These are phyloP conservation scores for Thinopyrum elongatum DNA, from an alignment of 176 grass and related monocot species.

Conservation along the genomic window DNA sequence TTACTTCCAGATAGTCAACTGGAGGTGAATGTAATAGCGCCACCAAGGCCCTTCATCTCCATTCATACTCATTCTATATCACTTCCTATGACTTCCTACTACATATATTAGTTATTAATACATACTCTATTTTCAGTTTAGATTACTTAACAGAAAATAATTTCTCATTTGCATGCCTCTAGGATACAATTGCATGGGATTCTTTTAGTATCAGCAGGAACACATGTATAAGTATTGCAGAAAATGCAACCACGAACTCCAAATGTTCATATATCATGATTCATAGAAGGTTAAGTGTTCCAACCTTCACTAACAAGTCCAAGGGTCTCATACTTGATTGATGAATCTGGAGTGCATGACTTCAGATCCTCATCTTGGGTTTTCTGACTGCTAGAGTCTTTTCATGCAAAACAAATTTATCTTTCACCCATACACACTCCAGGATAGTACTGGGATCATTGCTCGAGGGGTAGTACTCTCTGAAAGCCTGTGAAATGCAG, in stretches of 20 bases:
- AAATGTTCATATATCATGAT: background rate
- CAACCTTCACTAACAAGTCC: slow-evolving; percentile 41
- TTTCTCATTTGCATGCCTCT: background rate
- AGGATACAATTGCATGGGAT: background rate
- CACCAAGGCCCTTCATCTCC: background rate
- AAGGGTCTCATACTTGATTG: slow-evolving; percentile 52
- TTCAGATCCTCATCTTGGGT: slow-evolving; percentile 30
- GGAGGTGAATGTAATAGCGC: background rate
- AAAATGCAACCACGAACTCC: slow-evolving; percentile 11
- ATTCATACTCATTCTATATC: background rate
- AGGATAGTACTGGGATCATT: slow-evolving; percentile 25
- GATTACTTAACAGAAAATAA: background rate
- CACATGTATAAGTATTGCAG: slow-evolving; percentile 1
- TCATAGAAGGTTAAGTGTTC: slow-evolving; percentile 1
- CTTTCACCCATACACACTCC: slow-evolving; percentile 63
- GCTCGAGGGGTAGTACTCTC: slow-evolving; percentile 58
- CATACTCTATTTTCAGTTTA: background rate
- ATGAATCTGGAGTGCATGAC: background rate
- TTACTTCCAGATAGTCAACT: background rate
- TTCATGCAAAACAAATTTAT: slow-evolving; percentile 72
- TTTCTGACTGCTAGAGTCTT: slow-evolving; percentile 21
- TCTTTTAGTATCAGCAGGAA: background rate
- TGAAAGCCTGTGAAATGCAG: slow-evolving; percentile 50
- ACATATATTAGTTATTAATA: background rate
- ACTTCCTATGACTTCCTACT: background rate